These are phyloP conservation scores for Aureobasidium sp. DNA, from an alignment of 2,329 filamentous ascomycete genomes.

Conservation along the genomic window DNA sequence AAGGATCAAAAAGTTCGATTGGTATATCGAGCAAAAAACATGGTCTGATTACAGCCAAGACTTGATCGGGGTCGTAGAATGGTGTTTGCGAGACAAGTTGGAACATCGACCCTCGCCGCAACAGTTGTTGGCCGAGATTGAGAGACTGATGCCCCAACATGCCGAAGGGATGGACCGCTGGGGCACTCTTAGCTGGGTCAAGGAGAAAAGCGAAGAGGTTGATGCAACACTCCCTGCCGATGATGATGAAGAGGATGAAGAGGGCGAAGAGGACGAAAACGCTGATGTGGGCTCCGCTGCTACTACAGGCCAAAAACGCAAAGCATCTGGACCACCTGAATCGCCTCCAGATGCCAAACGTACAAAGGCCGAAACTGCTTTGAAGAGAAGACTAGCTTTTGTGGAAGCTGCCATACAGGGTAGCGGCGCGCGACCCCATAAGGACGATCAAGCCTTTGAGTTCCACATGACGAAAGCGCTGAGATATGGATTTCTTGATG, in stretches of 20 bases:
- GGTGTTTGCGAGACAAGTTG: rapidly evolving
- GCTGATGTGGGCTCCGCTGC: background rate
- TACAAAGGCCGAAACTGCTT: background rate
- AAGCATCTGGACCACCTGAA: background rate
- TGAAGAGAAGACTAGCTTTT: background rate
- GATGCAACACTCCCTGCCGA: background rate
- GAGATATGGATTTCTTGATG: background rate
- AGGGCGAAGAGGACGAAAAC: no score
- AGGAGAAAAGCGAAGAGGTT: background rate
- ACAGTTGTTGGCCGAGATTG: background rate
- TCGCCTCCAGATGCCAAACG: background rate
- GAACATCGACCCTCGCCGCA: background rate
- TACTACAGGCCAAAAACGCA: background rate
- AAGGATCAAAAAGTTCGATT: no score
- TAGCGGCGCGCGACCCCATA: no score
- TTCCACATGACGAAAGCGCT: background rate
- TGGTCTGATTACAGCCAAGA: no score
- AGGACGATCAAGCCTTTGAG: background rate
- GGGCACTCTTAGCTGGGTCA: background rate
- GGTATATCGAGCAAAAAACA: no score
- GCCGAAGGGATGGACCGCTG: background rate
- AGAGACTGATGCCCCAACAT: background rate
- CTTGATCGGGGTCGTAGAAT: no score
- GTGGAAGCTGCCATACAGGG: background rate
- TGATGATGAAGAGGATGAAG: no score